Evolutionary conservation across 148 eudicot species (phyloP), one percentile per base, ranked within the genome.

Genomic region (Chenopodium suecicum): DNA sequence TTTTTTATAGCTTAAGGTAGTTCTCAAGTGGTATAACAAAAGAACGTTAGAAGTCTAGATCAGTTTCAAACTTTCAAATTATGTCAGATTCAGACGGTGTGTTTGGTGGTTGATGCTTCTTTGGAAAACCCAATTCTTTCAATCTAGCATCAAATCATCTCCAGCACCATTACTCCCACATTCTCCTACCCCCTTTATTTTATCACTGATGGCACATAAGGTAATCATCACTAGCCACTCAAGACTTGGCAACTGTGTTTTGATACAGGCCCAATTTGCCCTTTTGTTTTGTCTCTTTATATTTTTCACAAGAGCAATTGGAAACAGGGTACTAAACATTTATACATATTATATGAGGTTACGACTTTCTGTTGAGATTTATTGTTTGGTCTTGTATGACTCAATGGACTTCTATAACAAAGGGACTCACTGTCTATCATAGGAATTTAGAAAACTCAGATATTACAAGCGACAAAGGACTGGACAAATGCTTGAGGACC

Each of bases 401-500:
- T 7, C 56, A 80, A 27, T 54, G 46, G 34, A 16, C 65, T 13
- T 78, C 75, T 37, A 47, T 27, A 34, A 10, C 62, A 34, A 19
- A 31, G n/a, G 6, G 47, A 52, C 41, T 65, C 31, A 5, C 23
- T 77, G 74, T 81, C 23, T 77, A 70, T 81, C 65, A 52, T 84
- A 95, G 99, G 98, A 95, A 86, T 92, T 92, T 27, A 83, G 82
- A 82, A 82, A 80, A 74, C 92, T 95, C 70, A 76, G 85, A 80
- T 82, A 88, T 52, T 93, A 90, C 62, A 93, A 93, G 86, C 88
- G 89, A 86, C 88, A 80, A 65, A 86, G 77, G 82, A 84, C 78
- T 62, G 90, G 98, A 46, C 86, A 90, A 58, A 79, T 76, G 83
- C 79, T 64, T 68, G 92, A 84, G 56, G 98, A 89, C 69, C 82